Conservation (phyloP, 306 rosid species). For the Citrullus colocynthis region DNA sequence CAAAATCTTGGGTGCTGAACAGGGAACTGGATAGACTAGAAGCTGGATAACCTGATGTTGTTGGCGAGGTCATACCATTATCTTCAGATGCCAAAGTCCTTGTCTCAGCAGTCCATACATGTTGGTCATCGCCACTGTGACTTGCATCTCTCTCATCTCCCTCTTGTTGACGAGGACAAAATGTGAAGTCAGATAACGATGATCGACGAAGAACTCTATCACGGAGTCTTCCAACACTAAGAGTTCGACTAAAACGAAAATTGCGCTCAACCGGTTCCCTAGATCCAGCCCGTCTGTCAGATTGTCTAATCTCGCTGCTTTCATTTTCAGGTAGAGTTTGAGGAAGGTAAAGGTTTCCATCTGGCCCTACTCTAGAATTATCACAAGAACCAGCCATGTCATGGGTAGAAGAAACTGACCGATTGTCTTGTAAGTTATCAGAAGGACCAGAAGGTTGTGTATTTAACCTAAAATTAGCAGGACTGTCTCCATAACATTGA, state of each 20-base stretch:
- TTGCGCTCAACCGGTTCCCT: slow-evolving; percentile 84
- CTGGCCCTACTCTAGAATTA: slow-evolving; percentile 26
- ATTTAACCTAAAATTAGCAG: slow-evolving; percentile 34
- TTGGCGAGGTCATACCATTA: slow-evolving; percentile 26
- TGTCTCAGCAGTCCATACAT: slow-evolving; percentile 31
- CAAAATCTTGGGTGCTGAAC: slow-evolving; percentile 56
- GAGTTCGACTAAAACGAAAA: slow-evolving; percentile 86
- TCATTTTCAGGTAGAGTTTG: slow-evolving; percentile 36
- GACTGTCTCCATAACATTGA: slow-evolving; percentile 27
- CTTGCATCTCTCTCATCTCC: slow-evolving; percentile 48
- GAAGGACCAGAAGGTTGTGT: slow-evolving; percentile 17
- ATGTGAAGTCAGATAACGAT: slow-evolving; percentile 55
- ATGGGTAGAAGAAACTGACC: slow-evolving; percentile 26
- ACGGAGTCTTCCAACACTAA: slow-evolving; percentile 98
- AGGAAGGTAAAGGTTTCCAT: slow-evolving; percentile 34
- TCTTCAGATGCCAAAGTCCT: slow-evolving; percentile 27
- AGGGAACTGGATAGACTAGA: slow-evolving; percentile 47
- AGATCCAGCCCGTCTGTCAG: slow-evolving; percentile 45
- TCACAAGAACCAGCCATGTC: slow-evolving; percentile 26
- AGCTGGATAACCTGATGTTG: slow-evolving; percentile 36
- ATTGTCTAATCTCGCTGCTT: slow-evolving; percentile 38
- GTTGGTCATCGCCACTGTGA: slow-evolving; percentile 29
- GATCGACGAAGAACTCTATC: slow-evolving; percentile 94
- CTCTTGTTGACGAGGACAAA: slow-evolving; percentile 70
- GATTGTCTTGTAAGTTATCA: slow-evolving; percentile 22